phyloP scores from a whole-genome alignment of 1,139 yeast genomes.

The Candida albicans region DNA sequence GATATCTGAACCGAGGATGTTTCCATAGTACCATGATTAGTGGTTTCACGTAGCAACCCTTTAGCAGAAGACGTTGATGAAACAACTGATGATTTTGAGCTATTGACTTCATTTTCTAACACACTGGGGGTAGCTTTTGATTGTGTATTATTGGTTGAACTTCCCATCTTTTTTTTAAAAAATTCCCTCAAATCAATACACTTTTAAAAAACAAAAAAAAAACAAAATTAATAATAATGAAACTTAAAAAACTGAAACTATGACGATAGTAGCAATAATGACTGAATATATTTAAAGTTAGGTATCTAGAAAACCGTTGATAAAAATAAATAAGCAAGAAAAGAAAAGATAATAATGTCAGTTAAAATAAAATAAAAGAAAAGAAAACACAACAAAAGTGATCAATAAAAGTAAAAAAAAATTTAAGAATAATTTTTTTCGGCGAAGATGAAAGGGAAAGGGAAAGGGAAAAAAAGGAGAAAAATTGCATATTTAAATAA shows the following conservation, averaged over 20 bases:
- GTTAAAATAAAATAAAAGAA: no score
- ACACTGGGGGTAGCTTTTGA: neutral
- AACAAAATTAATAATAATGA: no score
- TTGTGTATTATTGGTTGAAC: conserved; percentile 1
- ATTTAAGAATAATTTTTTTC: no score
- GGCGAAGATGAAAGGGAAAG: no score
- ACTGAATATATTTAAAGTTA: neutral
- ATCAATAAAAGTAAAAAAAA: no score
- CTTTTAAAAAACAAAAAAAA: neutral
- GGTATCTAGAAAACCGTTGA: no score
- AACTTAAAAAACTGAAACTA: no score
- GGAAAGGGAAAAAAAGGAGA: no score
- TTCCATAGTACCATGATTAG: conserved; percentile 3
- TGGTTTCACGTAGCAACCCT: conserved; percentile 6
- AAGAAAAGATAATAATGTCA: no score
- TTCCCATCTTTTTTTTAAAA: neutral
- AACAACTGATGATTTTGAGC: conserved; percentile 10
- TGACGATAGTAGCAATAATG: neutral
- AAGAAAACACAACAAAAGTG: no score
- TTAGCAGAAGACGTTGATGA: conserved; percentile 13
- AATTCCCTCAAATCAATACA: neutral
- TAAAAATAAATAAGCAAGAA: no score
- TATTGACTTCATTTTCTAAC: conserved; percentile 6
- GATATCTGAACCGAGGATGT: conserved; percentile 11
- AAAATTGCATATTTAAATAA: no score